phyloP scores from a whole-genome alignment of 2,329 filamentous ascomycete genomes.

The Keithomyces neogunnii region DNA sequence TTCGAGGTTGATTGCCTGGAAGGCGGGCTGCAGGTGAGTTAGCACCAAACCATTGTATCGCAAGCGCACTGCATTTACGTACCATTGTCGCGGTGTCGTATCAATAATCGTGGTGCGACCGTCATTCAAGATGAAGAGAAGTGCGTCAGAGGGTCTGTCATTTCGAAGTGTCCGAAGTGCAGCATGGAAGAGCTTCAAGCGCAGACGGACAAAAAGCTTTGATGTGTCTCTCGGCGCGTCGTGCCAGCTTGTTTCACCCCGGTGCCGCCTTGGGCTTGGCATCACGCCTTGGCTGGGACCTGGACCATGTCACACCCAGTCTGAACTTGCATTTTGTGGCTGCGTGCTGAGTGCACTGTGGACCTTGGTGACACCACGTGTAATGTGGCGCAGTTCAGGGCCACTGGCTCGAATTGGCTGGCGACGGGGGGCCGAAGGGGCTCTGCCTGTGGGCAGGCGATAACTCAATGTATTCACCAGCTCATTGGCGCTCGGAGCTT shows the following conservation, averaged over 20 bases:
- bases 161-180: background rate
- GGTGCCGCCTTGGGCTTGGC: background rate
- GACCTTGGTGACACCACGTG: background rate
- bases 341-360: background rate
- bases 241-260: background rate
- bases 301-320: no score
- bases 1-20: conserved; percentile 88
- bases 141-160: background rate
- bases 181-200: background rate
- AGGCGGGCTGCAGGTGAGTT: conserved; percentile 47
- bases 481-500: background rate
- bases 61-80: background rate
- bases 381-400: background rate
- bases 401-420: background rate
- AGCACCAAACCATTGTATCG: background rate
- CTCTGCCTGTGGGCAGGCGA: background rate
- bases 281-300: background rate
- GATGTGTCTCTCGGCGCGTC: no score
- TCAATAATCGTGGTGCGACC: background rate
- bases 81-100: background rate
- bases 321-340: background rate
- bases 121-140: background rate
- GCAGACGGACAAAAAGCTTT: background rate
- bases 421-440: background rate
- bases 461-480: no score